Conservation (phyloP, 257 asterid genomes). For the Solanum sitiens region DNA sequence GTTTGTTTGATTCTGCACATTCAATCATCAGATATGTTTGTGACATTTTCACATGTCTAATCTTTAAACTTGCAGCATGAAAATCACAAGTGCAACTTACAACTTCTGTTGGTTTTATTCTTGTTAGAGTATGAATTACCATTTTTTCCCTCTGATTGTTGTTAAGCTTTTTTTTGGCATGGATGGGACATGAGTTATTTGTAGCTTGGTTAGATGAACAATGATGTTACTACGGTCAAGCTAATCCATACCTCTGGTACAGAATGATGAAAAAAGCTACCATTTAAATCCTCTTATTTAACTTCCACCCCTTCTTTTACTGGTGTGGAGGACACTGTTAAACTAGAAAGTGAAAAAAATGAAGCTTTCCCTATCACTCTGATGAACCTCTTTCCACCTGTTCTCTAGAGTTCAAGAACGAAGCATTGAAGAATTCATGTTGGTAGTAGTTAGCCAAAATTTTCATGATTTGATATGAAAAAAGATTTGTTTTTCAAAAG, state of each 20-base stretch:
- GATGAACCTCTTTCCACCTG: no score
- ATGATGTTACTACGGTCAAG: background rate
- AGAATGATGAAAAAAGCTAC: background rate
- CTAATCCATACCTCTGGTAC: background rate
- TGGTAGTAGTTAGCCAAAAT: background rate
- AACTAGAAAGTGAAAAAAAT: background rate
- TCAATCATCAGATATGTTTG: background rate
- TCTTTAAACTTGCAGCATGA: background rate
- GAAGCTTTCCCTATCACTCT: no score
- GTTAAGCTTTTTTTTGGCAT: background rate
- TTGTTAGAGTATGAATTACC: background rate
- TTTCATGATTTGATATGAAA: background rate
- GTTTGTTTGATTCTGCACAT: conserved; percentile 22
- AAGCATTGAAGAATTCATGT: background rate
- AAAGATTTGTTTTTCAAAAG: background rate
- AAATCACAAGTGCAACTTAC: background rate
- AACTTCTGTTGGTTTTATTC: background rate
- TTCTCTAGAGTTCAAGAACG: no score
- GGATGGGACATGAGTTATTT: background rate
- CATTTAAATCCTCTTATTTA: background rate
- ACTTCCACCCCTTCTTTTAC: background rate
- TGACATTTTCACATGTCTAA: background rate
- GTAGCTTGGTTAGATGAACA: background rate
- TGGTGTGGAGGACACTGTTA: background rate
- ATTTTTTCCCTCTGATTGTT: background rate